These are phyloP conservation scores for Epichloe sp. DNA, from an alignment of 2,329 filamentous ascomycete genomes.

Conservation along the genomic window DNA sequence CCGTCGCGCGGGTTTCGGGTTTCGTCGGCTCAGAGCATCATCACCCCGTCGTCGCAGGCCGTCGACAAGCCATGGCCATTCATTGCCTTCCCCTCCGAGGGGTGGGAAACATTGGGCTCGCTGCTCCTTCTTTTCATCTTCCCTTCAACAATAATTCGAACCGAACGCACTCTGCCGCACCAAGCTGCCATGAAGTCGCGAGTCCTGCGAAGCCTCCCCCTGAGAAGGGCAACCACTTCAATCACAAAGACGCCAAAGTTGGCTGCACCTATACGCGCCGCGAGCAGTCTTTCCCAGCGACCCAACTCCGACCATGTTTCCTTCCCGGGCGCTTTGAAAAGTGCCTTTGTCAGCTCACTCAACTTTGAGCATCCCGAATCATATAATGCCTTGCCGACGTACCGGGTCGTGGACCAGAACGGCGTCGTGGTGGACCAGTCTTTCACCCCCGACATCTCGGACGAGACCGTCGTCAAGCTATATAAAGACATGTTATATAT, in stretches of 20 bases:
- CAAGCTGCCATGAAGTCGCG: conserved; percentile 20
- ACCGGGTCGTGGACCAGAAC: conserved; percentile 81
- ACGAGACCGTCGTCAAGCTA: conserved; percentile 45
- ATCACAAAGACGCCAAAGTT: conserved; percentile 11
- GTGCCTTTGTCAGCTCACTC: conserved; percentile 74
- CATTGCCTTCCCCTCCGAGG: conserved; percentile 1
- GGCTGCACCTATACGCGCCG: conserved; percentile 19
- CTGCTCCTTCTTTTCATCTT: neutral
- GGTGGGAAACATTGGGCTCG: neutral
- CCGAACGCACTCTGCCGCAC: neutral
- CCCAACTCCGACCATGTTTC: conserved; percentile 43
- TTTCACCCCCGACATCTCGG: conserved; percentile 54
- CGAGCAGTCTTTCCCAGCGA: conserved; percentile 41
- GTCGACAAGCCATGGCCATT: conserved; percentile 3
- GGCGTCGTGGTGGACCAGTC: conserved; percentile 67
- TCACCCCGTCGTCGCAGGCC: conserved; percentile 5
- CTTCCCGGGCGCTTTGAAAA: conserved; percentile 95
- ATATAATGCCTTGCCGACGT: conserved; percentile 71
- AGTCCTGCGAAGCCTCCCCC: conserved; percentile 17
- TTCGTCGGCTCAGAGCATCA: conserved; percentile 21
- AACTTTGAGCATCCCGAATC: conserved; percentile 63
- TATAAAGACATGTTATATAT: conserved; percentile 55
- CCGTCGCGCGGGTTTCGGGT: conserved; percentile 17
- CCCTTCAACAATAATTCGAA: no score
- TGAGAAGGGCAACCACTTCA: conserved; percentile 13